Evolutionary conservation across 2,329 filamentous ascomycete genomes (phyloP), one percentile per base, ranked within the genome.

Genomic region (Claviceps pazoutovae): DNA sequence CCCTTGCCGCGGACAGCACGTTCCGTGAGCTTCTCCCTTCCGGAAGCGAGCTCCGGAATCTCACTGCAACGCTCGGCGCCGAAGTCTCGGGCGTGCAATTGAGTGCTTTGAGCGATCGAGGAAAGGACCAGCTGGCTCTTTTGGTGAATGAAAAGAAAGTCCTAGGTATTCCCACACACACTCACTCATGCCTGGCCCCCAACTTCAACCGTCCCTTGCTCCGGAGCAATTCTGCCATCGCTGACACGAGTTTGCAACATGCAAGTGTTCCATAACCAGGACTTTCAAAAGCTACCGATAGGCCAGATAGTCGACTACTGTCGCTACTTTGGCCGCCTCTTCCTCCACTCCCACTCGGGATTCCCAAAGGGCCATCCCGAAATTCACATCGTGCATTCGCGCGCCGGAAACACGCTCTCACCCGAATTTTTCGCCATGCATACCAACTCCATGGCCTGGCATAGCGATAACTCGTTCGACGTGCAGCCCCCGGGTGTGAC

Each of bases 381-480:
- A 60, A 69, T 86, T 16, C 83, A 86, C 60, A 72, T 87, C 1
- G 83, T 86, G 4, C 82, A 86, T 63, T 75, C 82, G 46, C 77
- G 78, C 21, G 80, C 58, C 3, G 57, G 57, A 17, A 57, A 61
- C 53, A 54, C 43, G 26, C 78, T 8, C 75, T 78, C 34, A 8
- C 65, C 73, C 2, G 70, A 75, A 37, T 83, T 82, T 65, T 80
- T 86, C 53, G 50, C 52, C 38, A 9, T 34, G 7, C 68, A 76
- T 51, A 74, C 75, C 47, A 88, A 82, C 66, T 83, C 80, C 1
- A 79, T 89, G 7, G 84, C 85, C 14, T 91, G 86, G 86, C 86
- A 91, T 66, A 83, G 80, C 0, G 87, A 93, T 58, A 83, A 91
- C 2, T 85, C 83, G 1, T 93, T 89, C 61, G 87, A 93, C 68